Percentiles rank a stretch among this genome's conserved stretches.
phyloP scores from a whole-genome alignment of 176 grass and related monocot genomes.

The Thinopyrum elongatum region DNA sequence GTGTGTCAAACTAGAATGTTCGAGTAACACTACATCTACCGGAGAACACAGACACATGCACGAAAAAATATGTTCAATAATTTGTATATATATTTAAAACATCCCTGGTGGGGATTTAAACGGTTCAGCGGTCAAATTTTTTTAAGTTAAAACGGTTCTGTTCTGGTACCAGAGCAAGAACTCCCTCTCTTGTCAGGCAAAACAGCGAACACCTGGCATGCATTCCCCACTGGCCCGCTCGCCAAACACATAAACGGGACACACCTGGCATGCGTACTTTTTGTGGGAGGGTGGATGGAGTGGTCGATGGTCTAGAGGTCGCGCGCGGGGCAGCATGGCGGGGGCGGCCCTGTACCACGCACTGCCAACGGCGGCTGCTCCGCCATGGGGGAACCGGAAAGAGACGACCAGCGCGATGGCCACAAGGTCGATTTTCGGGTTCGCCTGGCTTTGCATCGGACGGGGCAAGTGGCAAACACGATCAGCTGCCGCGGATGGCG shows the following conservation, averaged over 20 bases:
- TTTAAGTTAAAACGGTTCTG: too few relatives aligned
- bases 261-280: not conserved
- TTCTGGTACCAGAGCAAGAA: not conserved
- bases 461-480: too few relatives aligned
- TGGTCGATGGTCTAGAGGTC: not conserved
- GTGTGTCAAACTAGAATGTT: not conserved
- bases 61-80: not conserved
- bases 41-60: not conserved
- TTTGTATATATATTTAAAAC: not conserved
- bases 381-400: not conserved
- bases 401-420: not conserved
- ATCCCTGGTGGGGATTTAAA: not conserved
- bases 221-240: not conserved
- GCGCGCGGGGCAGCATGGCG: not conserved
- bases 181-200: not conserved
- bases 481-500: too few relatives aligned
- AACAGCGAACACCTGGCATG: not conserved
- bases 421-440: too few relatives aligned
- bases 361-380: not conserved
- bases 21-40: not conserved
- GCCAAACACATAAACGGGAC: too few relatives aligned
- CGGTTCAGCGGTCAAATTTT: not conserved
- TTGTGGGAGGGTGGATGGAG: not conserved
- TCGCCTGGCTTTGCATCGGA: too few relatives aligned
- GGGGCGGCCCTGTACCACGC: not conserved